Evolutionary conservation across 106 monocot genomes (phyloP).

Genomic region (Apostasia ramifera): DNA sequence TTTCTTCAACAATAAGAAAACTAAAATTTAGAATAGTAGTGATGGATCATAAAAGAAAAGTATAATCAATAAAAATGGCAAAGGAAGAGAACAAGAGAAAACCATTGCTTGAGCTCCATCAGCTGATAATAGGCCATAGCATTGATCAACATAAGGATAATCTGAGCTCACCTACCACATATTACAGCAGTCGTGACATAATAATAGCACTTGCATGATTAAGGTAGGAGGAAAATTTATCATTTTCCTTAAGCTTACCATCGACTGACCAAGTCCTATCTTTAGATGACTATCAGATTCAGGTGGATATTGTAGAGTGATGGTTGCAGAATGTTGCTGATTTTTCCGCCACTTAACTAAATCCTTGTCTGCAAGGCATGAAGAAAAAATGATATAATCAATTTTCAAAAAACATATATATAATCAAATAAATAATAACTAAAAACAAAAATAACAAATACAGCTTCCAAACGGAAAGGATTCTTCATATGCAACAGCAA

Average conservation of each 20-base stretch:
- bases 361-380: constrained; percentile 1
- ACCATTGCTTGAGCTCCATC: constrained; percentile 39
- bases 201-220: neutral
- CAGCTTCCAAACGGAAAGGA: no score
- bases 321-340: constrained; percentile 20
- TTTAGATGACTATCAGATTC: constrained; percentile 34
- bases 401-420: no score
- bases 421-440: no score
- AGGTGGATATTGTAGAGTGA: constrained; percentile 24
- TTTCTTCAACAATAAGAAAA: no score
- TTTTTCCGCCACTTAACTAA: constrained; percentile 21
- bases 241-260: constrained; percentile 20
- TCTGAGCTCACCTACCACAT: constrained; percentile 22
- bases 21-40: no score
- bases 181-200: no score
- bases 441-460: no score
- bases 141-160: constrained; percentile 42
- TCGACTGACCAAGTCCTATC: constrained; percentile 45
- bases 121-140: constrained; percentile 38
- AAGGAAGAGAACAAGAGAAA: constrained; percentile 6
- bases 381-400: no score
- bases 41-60: no score
- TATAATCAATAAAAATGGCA: no score
- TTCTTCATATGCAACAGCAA: no score
- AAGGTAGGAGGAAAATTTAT: neutral